Conservation (phyloP, 129 eudicot species). For the Flaveria brownii region DNA sequence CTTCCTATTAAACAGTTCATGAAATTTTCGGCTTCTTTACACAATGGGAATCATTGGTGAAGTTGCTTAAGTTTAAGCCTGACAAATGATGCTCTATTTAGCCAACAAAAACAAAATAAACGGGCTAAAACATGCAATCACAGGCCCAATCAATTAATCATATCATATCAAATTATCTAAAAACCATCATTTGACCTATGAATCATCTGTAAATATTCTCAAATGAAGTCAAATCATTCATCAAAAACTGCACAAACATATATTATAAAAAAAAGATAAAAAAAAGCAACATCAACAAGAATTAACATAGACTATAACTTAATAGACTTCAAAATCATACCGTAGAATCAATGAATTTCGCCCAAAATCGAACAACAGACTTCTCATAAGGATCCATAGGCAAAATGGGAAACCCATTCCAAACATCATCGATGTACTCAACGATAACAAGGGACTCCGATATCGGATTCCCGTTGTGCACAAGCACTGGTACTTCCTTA, state of each 20-base stretch:
- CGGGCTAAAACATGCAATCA: too few species aligned
- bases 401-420: constrained; percentile 38
- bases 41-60: too few species aligned
- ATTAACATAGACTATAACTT: too few species aligned
- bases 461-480: constrained; percentile 34
- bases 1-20: too few species aligned
- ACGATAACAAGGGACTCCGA: constrained; percentile 37
- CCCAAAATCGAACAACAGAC: constrained; percentile 41
- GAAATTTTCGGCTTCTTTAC: too few species aligned
- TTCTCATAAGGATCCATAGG: constrained; percentile 39
- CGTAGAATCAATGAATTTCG: constrained; percentile 40
- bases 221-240: not conserved
- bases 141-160: not conserved
- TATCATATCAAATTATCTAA: not conserved
- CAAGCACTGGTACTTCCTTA: constrained; percentile 41
- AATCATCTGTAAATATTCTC: not conserved
- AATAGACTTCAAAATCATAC: not conserved
- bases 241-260: not conserved
- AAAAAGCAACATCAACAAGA: not conserved
- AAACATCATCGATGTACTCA: constrained; percentile 49
- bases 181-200: not conserved
- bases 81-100: too few species aligned
- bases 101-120: too few species aligned
- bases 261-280: too few species aligned
- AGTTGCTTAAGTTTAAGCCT: too few species aligned